Conservation (phyloP, 2,329 filamentous ascomycete species). For the Arachnomyces sp. region DNA sequence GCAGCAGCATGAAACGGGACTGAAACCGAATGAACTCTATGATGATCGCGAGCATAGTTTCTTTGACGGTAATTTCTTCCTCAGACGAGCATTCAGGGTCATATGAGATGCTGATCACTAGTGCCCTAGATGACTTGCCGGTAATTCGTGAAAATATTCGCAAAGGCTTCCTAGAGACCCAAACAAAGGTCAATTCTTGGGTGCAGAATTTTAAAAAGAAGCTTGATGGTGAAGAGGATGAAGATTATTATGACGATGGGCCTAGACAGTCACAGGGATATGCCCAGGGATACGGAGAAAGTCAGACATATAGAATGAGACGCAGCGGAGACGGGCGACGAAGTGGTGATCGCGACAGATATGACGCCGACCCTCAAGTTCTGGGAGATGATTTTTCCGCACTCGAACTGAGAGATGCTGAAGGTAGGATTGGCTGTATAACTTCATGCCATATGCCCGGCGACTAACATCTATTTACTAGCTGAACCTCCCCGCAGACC, state of each 20-base stretch:
- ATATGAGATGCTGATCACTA: constrained; percentile 5
- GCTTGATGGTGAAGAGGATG: constrained; percentile 79
- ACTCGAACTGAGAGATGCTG: constrained; percentile 56
- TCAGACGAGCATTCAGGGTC: constrained; percentile 10
- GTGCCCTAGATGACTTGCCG: constrained; percentile 68
- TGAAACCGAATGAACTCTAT: constrained; percentile 50
- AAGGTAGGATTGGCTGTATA: constrained; percentile 34
- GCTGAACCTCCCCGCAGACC: constrained; percentile 45
- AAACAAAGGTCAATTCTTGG: constrained; percentile 88
- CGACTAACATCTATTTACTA: constrained; percentile 18
- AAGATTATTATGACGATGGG: constrained; percentile 39
- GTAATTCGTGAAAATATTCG: constrained; percentile 87
- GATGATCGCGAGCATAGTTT: constrained; percentile 79
- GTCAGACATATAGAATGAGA: constrained; percentile 43
- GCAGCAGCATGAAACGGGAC: constrained; percentile 45
- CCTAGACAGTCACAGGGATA: constrained; percentile 30
- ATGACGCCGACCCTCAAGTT: constrained; percentile 89
- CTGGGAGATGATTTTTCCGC: constrained; percentile 79
- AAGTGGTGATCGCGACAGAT: constrained; percentile 82
- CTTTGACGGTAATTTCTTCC: constrained; percentile 57
- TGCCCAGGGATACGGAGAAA: constrained; percentile 26
- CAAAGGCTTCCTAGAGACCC: constrained; percentile 91
- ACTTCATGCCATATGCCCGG: not conserved
- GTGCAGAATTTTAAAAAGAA: constrained; percentile 87
- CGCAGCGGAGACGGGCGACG: constrained; percentile 59